Percentiles rank a stretch among this genome's conserved stretches.
phyloP scores from a whole-genome alignment of 495 filamentous ascomycete genomes.

The Cetradonia linearis region DNA sequence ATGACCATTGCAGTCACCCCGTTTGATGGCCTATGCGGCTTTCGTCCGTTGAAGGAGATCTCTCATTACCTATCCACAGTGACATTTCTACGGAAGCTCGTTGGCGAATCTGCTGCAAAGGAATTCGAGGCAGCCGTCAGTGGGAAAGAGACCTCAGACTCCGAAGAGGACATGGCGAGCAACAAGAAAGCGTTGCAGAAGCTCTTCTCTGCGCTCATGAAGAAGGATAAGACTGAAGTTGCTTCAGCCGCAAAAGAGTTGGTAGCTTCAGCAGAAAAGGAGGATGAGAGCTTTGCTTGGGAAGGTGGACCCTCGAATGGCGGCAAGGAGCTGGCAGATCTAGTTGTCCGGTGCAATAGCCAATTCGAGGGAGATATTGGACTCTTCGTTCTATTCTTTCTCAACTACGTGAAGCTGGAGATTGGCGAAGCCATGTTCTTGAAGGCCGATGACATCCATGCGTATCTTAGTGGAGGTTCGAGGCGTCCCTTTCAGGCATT shows the following conservation, averaged over 20 bases:
- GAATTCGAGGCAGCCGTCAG: slow-evolving; percentile 60
- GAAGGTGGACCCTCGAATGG: slow-evolving; percentile 48
- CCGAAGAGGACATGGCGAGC: slow-evolving; percentile 41
- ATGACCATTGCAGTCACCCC: slow-evolving; percentile 97
- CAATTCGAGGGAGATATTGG: slow-evolving; percentile 73
- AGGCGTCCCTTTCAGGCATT: background rate
- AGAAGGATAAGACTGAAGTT: slow-evolving; percentile 54
- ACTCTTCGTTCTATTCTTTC: slow-evolving; percentile 68
- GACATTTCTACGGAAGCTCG: slow-evolving; percentile 60
- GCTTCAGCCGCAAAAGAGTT: slow-evolving; percentile 54
- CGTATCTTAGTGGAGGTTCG: slow-evolving; percentile 70
- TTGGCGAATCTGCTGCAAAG: slow-evolving; percentile 58
- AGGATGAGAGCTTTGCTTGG: slow-evolving; percentile 52
- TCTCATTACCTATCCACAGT: slow-evolving; percentile 71
- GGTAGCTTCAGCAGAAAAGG: slow-evolving; percentile 55
- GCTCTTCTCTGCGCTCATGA: slow-evolving; percentile 71
- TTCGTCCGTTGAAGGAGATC: slow-evolving; percentile 79
- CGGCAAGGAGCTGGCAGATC: slow-evolving; percentile 60
- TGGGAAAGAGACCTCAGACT: slow-evolving; percentile 52
- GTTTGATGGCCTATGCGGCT: slow-evolving; percentile 93
- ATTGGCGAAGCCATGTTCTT: slow-evolving; percentile 94
- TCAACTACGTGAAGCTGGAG: slow-evolving; percentile 70
- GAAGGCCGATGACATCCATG: slow-evolving; percentile 92
- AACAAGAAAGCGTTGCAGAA: slow-evolving; percentile 76
- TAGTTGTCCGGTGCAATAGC: slow-evolving; percentile 63